Evolutionary conservation across 2,329 filamentous ascomycete species (phyloP), one percentile per base, ranked within the genome.

Genomic region (Monilinia vaccinii-corymbosi): DNA sequence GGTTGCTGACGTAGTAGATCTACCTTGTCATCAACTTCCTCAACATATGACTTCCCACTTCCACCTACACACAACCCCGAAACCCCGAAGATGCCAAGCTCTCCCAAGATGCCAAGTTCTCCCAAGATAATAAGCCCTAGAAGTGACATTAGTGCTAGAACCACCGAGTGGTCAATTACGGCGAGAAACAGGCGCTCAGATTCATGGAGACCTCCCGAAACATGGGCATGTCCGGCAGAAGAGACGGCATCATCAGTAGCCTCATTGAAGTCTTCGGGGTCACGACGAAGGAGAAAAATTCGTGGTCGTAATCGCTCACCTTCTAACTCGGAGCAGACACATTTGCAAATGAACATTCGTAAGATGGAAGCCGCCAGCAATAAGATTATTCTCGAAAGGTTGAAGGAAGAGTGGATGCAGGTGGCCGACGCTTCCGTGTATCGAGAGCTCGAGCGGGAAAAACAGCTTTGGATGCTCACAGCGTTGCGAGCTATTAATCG

Each of bases 381-480:
- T 0, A 76, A 78, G 52, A 73, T 79, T 34, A 76, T 85, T 48
- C 73, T 86, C 5, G 74, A 78, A 38, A 77, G 82, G 4, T 74
- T 87, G 42, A 81, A 78, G 36, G 78, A 81, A 64, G 75, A 76
- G 46, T 79, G 78, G 74, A 74, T 75, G 11, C 71, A 70, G 25
- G 73, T 76, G 14, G 70, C 73, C 0, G 77, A 81, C 58, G 74
- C 78, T 3, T 76, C 73, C 42, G 71, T 81, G 23, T 80, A 78
- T 65, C 75, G 76, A 65, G 77, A 80, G 55, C 66, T 81, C 4
- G 80, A 81, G 60, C 73, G 81, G 51, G 79, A 81, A 63, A 81
- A 81, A 67, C 81, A 83, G 66, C 72, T 80, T 45, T 86, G 83
- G 83, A 79, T 90, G 74, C 74, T 86, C 38, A 83, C 79, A 32